A percentile compares a stretch with the other conserved stretches of the same genome.
phyloP scores from a whole-genome alignment of 2,329 filamentous ascomycete species.

The Claviceps cyperi region DNA sequence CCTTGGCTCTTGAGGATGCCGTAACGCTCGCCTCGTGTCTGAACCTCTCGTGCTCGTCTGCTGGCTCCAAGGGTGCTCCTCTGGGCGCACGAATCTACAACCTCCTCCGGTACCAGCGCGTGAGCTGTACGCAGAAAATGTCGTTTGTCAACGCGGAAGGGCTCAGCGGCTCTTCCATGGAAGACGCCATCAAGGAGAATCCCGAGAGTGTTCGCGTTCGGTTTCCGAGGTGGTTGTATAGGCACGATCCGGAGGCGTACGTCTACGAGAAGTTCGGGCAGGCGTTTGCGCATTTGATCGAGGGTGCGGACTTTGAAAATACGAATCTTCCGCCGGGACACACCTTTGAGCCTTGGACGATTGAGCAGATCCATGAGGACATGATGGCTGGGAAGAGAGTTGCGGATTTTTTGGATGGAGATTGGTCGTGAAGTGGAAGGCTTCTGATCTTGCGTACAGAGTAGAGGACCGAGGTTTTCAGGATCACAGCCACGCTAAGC shows the following conservation, averaged over 20 bases:
- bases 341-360: slow-evolving; percentile 1
- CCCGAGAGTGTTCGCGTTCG: slow-evolving; percentile 1
- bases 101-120: slow-evolving; percentile 4
- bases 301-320: background rate
- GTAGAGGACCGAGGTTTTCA: too few relatives aligned
- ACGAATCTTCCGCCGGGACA: slow-evolving; percentile 2
- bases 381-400: slow-evolving; percentile 1
- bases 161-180: background rate
- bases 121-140: slow-evolving; percentile 4
- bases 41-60: slow-evolving; percentile 1
- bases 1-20: slow-evolving; percentile 10
- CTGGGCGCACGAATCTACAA: slow-evolving; percentile 1
- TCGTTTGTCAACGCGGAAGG: slow-evolving; percentile 3
- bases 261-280: slow-evolving; percentile 4
- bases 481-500: too few relatives aligned
- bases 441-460: too few relatives aligned
- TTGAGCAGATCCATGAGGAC: slow-evolving; percentile 1
- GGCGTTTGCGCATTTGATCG: slow-evolving; percentile 1
- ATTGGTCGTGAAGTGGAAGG: background rate
- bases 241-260: slow-evolving; percentile 5
- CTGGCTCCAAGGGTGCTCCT: background rate
- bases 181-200: background rate
- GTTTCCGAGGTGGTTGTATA: slow-evolving; percentile 2
- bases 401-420: background rate
- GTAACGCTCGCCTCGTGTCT: slow-evolving; percentile 9